phyloP scores from a whole-genome alignment of 306 rosid species.

The Argentina anserina region DNA sequence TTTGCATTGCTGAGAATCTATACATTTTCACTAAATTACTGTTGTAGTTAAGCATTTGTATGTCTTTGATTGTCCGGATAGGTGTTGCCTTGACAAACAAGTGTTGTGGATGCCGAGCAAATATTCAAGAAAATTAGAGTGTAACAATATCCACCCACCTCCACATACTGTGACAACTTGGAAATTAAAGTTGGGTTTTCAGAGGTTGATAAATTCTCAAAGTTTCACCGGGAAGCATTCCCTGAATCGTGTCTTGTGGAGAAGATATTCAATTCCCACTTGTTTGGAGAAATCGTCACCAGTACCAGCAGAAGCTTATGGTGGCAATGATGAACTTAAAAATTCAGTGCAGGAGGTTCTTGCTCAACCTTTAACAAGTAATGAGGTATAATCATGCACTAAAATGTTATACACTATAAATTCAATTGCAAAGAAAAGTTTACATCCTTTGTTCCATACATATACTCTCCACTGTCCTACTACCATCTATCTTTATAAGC shows the following conservation, averaged over 20 bases:
- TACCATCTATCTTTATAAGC: neutral
- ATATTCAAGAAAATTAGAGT: slow-evolving; percentile 16
- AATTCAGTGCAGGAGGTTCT: slow-evolving; percentile 29
- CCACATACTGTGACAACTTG: slow-evolving; percentile 8
- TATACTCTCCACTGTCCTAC: neutral
- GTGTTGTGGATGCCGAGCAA: slow-evolving; percentile 17
- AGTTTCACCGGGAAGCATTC: slow-evolving; percentile 17
- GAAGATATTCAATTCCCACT: slow-evolving; percentile 22
- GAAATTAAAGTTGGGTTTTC: slow-evolving; percentile 20
- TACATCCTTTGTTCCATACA: neutral
- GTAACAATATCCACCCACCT: slow-evolving; percentile 21
- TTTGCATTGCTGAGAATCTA: neutral
- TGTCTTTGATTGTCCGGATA: slow-evolving; percentile 17
- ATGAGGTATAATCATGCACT: slow-evolving; percentile 31
- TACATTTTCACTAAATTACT: neutral
- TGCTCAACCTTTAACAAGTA: slow-evolving; percentile 36
- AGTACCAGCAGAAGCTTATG: slow-evolving; percentile 19
- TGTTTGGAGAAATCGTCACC: slow-evolving; percentile 36
- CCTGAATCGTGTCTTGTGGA: slow-evolving; percentile 11
- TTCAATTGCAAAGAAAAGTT: neutral
- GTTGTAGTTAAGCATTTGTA: neutral
- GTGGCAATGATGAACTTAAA: slow-evolving; percentile 15
- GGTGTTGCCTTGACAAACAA: slow-evolving; percentile 35
- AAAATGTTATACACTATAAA: neutral
- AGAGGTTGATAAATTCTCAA: slow-evolving; percentile 25